Conservation (phyloP, 495 filamentous ascomycete genomes). For the Paragyromitra xinjiangensis region DNA sequence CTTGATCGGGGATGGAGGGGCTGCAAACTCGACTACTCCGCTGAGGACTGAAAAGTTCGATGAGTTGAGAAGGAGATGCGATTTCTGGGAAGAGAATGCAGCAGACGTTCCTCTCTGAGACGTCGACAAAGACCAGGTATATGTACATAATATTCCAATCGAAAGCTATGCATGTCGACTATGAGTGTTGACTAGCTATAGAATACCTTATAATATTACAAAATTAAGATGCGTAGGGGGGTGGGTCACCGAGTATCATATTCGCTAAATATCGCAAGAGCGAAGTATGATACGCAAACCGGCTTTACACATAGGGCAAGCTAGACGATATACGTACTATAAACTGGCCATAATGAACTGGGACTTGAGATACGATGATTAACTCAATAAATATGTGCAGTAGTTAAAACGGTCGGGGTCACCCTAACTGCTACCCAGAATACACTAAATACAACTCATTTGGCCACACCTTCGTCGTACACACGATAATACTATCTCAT, state of each 20-base stretch:
- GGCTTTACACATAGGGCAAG: not conserved
- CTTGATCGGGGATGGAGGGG: slow-evolving; percentile 59
- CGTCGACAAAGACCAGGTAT: not conserved
- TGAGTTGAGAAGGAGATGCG: slow-evolving; percentile 60
- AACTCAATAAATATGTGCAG: no score
- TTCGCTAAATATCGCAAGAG: not conserved
- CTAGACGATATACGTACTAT: not conserved
- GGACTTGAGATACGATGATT: no score
- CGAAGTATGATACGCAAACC: not conserved
- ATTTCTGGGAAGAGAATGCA: slow-evolving; percentile 61
- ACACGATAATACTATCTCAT: no score
- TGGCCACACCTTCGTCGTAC: no score
- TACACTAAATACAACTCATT: no score
- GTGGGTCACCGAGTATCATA: not conserved
- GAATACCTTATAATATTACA: not conserved
- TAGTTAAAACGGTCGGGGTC: no score
- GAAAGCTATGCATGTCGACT: not conserved
- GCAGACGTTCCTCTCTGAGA: slow-evolving; percentile 56
- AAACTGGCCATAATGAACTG: not conserved
- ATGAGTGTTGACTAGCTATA: not conserved
- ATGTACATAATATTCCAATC: not conserved
- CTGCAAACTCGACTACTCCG: slow-evolving; percentile 16
- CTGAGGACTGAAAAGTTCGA: slow-evolving; percentile 58
- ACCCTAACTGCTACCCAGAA: no score
- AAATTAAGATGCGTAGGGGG: not conserved